A percentile compares a stretch with the other conserved stretches of the same genome.
Conservation (phyloP, 2,329 filamentous ascomycete genomes). For the Grosmannia clavigera region DNA sequence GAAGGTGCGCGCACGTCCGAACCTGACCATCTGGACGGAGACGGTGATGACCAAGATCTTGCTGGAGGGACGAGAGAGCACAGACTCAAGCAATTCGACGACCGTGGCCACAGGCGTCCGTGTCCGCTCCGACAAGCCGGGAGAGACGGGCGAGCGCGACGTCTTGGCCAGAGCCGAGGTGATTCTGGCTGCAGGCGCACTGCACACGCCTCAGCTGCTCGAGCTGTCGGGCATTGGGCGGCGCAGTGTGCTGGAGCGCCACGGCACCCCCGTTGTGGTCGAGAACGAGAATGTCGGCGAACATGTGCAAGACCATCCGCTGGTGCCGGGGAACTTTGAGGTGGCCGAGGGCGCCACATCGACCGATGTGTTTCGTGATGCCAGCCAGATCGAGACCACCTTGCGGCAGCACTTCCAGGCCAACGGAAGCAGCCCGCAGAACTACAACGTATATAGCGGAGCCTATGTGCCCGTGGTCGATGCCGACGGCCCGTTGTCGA, state of each 20-base stretch:
- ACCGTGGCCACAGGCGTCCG: slow-evolving; percentile 14
- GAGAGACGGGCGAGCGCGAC: neutral
- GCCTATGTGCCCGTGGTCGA: too few species aligned
- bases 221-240: slow-evolving; percentile 26
- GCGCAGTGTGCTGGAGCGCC: slow-evolving; percentile 25
- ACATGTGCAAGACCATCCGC: slow-evolving; percentile 32
- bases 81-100: neutral
- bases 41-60: slow-evolving; percentile 15
- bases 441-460: too few species aligned
- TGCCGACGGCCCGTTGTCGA: too few species aligned
- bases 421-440: too few species aligned
- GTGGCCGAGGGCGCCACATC: slow-evolving; percentile 24
- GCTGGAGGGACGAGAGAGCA: neutral
- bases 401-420: too few species aligned
- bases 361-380: slow-evolving; percentile 18
- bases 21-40: slow-evolving; percentile 12
- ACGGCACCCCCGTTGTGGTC: slow-evolving; percentile 25
- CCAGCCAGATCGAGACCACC: slow-evolving; percentile 10
- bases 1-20: slow-evolving; percentile 5
- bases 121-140: slow-evolving; percentile 9
- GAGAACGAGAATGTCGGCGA: slow-evolving; percentile 32
- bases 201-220: slow-evolving; percentile 23
- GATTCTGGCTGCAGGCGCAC: slow-evolving; percentile 27
- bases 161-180: slow-evolving; percentile 19
- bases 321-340: slow-evolving; percentile 17